These are phyloP conservation scores for Babesia ovata DNA, from an alignment of 169 alveolate genomes.

Conservation along the genomic window DNA sequence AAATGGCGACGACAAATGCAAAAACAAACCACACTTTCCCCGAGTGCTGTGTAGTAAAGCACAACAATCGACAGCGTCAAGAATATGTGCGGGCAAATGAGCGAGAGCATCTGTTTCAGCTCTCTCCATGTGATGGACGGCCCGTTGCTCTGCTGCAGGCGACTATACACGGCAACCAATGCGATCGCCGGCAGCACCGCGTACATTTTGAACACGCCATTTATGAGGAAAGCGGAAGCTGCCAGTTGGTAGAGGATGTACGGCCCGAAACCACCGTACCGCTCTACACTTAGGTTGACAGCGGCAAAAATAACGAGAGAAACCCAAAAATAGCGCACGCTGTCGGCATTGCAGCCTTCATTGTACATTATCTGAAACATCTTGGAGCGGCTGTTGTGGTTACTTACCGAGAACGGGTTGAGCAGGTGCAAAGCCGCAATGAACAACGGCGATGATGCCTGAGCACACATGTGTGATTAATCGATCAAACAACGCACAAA, in stretches of 20 bases:
- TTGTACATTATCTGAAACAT: conserved; percentile 18
- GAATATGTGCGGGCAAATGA: conserved; percentile 28
- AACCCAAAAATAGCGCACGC: conserved; percentile 26
- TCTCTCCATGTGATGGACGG: conserved; percentile 26
- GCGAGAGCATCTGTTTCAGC: conserved; percentile 13
- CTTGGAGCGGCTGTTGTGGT: background rate
- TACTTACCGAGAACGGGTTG: conserved; percentile 34
- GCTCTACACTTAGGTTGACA: background rate
- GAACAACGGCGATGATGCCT: conserved; percentile 19
- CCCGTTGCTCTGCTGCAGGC: background rate
- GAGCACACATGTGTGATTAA: background rate
- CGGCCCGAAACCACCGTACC: background rate
- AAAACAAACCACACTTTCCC: conserved; percentile 8
- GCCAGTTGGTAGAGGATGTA: conserved; percentile 24
- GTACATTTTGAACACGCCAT: conserved; percentile 37
- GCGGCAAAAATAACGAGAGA: conserved; percentile 24
- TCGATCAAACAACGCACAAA: background rate
- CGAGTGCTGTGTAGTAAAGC: background rate
- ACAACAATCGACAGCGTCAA: conserved; percentile 19
- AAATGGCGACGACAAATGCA: background rate
- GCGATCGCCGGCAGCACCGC: conserved; percentile 47
- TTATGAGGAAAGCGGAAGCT: conserved; percentile 22
- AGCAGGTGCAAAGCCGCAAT: conserved; percentile 23
- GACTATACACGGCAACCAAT: conserved; percentile 14
- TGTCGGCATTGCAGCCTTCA: conserved; percentile 21